Evolutionary conservation across 2,329 filamentous ascomycete genomes (phyloP).

Genomic region (Celoporthe dispersa): DNA sequence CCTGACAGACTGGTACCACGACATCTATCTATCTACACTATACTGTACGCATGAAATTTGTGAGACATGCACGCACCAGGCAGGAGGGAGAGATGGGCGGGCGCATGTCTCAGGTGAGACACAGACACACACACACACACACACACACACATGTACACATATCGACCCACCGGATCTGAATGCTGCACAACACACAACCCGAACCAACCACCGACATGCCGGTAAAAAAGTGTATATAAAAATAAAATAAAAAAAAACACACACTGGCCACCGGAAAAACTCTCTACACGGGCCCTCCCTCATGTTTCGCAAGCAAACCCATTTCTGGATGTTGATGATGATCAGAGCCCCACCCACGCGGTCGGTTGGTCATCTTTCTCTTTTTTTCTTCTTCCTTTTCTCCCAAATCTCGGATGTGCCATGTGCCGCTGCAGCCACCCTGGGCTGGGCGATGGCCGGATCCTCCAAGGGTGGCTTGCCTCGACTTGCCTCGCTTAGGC

Average conservation of each 20-base stretch:
- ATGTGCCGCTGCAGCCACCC: constrained; percentile 16
- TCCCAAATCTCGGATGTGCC: constrained; percentile 26
- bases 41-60: background rate
- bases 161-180: constrained; percentile 11
- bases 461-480: background rate
- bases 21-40: background rate
- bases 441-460: background rate
- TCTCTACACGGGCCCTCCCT: background rate
- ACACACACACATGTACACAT: background rate
- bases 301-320: background rate
- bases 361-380: background rate
- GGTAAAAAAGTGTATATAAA: background rate
- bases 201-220: background rate
- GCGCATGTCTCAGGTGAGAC: background rate
- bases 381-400: background rate
- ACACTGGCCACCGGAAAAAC: constrained; percentile 13
- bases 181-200: background rate
- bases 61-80: constrained; percentile 15
- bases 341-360: background rate
- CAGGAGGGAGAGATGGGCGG: background rate
- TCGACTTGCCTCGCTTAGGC: background rate
- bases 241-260: background rate
- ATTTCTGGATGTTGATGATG: constrained; percentile 6
- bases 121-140: background rate
- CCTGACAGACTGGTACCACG: constrained; percentile 19